Conservation (phyloP, 176 grass and related monocot species). For the Triticum aestivum region IWGSC_CS_RefSeq_v2.1 NC_057802.1:165137854-165138353, state of each 20-base stretch:
- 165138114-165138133: not conserved
- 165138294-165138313: slow-evolving; percentile 49
- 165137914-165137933: slow-evolving; percentile 64
- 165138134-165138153: not conserved
- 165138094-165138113: not conserved
- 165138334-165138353: not conserved
- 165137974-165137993: slow-evolving; percentile 22
- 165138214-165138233: slow-evolving; percentile 33
- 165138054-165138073: too few relatives aligned
- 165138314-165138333: slow-evolving; percentile 25
- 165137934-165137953: slow-evolving; percentile 67
- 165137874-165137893: slow-evolving; percentile 90
- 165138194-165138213: not conserved
- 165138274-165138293: not conserved
- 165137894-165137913: slow-evolving; percentile 56
- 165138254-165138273: slow-evolving; percentile 58
- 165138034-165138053: slow-evolving; percentile 91
- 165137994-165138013: slow-evolving; percentile 64
- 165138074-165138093: not conserved
- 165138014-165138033: slow-evolving; percentile 64
- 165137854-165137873: slow-evolving; percentile 68
- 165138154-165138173: not conserved
- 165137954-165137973: slow-evolving; percentile 61
- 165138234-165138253: slow-evolving; percentile 10
- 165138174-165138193: not conserved